Base-by-base conservation (phyloP, 345 rosid species). In the Salix exigua region DNA sequence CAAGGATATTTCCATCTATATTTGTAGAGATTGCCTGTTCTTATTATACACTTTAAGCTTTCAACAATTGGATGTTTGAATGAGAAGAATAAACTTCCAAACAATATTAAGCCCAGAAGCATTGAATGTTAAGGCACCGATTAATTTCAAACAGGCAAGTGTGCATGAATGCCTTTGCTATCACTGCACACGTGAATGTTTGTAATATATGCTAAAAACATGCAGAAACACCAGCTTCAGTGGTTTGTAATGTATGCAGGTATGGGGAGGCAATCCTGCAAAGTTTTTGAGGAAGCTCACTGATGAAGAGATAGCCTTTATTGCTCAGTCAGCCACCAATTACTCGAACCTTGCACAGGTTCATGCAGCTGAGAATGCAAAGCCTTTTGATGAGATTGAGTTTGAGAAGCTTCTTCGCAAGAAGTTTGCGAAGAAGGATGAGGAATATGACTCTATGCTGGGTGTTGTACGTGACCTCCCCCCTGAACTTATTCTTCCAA, bases 231-330 rank as follows among this genome's bases (percentile, higher is more conserved):
- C 25, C 33, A 48, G 73, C 62, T 70, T 40, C 35, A 2, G 14
- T 16, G 64, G 60, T 14, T 66, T 37, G 46, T 42, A 42, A 37
- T 60, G 19, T 69, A 46, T 68, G 81, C 85, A 93, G 99, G 89
- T 95, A 44, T 95, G 97, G 98, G 99, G 90, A 86, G 99, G 99
- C 78, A 95, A 95, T 81, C 97, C 99, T 13, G 99, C 98, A 73
- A 91, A 82, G 85, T 95, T 95, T 81, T 84, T 95, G 85, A 88
- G 99, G 82, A 90, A 91, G 90, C 91, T 95, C 63, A 87, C 87
- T 11, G 89, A 86, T 25, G 87, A 87, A 72, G 99, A 95, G 87
- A 85, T 83, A 67, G 85, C 88, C 58, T 93, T 93, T 77, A 87
- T 93, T 86, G 68, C 97, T 44, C 80, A 88, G 77, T 90, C 98